Conservation (phyloP, 495 filamentous ascomycete species). For the Daldinia decipiens region DNA sequence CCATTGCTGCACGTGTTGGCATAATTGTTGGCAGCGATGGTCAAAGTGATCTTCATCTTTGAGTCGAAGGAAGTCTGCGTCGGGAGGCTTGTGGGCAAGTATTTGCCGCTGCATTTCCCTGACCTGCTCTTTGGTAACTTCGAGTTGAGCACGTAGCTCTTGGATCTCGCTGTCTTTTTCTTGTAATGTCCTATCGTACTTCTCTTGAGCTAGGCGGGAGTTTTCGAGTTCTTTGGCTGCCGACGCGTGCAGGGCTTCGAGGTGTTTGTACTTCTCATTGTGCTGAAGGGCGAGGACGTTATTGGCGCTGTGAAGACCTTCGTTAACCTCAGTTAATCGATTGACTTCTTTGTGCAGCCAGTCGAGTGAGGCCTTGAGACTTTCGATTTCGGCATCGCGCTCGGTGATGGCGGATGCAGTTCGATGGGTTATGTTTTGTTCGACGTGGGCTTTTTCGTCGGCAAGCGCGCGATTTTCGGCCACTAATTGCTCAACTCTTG, state of each 20-base stretch:
- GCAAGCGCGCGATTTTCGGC: slow-evolving; percentile 82
- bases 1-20: slow-evolving; percentile 94
- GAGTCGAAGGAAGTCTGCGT: slow-evolving; percentile 79
- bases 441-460: slow-evolving; percentile 75
- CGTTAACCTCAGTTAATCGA: slow-evolving; percentile 78
- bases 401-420: slow-evolving; percentile 64
- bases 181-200: slow-evolving; percentile 72
- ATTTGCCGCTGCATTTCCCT: slow-evolving; percentile 85
- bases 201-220: slow-evolving; percentile 66
- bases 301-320: slow-evolving; percentile 76
- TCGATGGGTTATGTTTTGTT: slow-evolving; percentile 58
- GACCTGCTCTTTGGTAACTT: slow-evolving; percentile 80
- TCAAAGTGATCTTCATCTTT: slow-evolving; percentile 95
- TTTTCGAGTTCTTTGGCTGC: slow-evolving; percentile 71
- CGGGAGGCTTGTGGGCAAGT: slow-evolving; percentile 68
- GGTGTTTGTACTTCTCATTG: slow-evolving; percentile 66
- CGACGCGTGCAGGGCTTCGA: slow-evolving; percentile 67
- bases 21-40: slow-evolving; percentile 90
- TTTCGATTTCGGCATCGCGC: slow-evolving; percentile 81
- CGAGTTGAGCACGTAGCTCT: slow-evolving; percentile 79
- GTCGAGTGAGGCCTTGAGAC: slow-evolving; percentile 77
- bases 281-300: slow-evolving; percentile 72
- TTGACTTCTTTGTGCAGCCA: slow-evolving; percentile 81
- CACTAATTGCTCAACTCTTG: slow-evolving; percentile 78
- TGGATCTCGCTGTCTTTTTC: slow-evolving; percentile 84